These are phyloP conservation scores for Lablab purpureus DNA, from an alignment of 306 rosid species.

Conservation along the genomic window DNA sequence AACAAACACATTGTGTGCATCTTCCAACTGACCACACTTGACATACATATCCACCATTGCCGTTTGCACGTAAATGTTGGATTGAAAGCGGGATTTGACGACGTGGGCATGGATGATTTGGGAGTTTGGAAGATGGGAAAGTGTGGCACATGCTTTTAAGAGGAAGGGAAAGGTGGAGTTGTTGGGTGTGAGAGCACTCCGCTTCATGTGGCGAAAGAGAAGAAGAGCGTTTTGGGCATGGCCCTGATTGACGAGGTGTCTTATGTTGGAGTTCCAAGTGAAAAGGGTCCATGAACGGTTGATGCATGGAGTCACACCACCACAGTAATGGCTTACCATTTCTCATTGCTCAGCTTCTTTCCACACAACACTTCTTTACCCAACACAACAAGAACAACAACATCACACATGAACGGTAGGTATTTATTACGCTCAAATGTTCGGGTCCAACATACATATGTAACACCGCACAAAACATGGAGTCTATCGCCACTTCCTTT, in stretches of 20 bases:
- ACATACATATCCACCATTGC: constrained; percentile 63
- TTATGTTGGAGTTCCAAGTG: constrained; percentile 53
- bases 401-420: no score
- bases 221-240: constrained; percentile 48
- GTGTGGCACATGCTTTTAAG: constrained; percentile 63
- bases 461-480: no score
- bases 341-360: not conserved
- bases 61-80: constrained; percentile 57
- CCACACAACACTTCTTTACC: not conserved
- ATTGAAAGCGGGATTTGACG: constrained; percentile 56
- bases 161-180: constrained; percentile 58
- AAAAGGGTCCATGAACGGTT: constrained; percentile 40
- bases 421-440: no score
- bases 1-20: constrained; percentile 60
- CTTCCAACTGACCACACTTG: constrained; percentile 52
- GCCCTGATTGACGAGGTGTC: constrained; percentile 57
- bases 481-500: no score
- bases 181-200: constrained; percentile 54
- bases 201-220: constrained; percentile 61
- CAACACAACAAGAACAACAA: not conserved
- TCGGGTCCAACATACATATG: no score
- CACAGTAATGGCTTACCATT: constrained; percentile 21
- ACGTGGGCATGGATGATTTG: constrained; percentile 58
- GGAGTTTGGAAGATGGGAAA: constrained; percentile 50
- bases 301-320: constrained; percentile 32